Evolutionary conservation across 331 rosid genomes (phyloP).

Genomic region (Malus hybrid): DNA sequence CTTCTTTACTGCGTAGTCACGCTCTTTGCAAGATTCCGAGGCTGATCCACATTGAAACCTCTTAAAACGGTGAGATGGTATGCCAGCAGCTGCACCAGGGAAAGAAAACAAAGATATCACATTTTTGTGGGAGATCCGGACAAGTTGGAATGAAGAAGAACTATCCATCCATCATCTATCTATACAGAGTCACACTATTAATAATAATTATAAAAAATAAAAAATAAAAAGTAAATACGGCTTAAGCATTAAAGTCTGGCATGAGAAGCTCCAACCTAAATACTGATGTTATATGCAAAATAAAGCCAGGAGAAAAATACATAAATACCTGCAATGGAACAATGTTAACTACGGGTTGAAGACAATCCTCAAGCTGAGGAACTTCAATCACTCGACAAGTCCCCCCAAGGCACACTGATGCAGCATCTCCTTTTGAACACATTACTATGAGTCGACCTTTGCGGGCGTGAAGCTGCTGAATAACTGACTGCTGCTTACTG

Average conservation of each 20-base stretch:
- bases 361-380: conserved; percentile 91
- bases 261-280: no score
- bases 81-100: conserved; percentile 73
- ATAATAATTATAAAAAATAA: no score
- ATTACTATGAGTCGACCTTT: conserved; percentile 86
- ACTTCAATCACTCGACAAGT: conserved; percentile 81
- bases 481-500: conserved; percentile 99
- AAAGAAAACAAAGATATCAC: background rate
- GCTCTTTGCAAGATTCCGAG: conserved; percentile 97
- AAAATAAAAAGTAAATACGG: no score
- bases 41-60: conserved; percentile 92
- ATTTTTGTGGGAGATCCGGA: no score
- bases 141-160: no score
- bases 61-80: conserved; percentile 94
- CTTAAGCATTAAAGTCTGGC: no score
- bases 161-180: no score
- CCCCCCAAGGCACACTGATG: conserved; percentile 53
- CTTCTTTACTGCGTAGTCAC: conserved; percentile 63
- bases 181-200: no score
- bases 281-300: no score
- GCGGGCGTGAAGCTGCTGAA: conserved; percentile 98
- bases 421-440: conserved; percentile 89
- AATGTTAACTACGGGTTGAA: conserved; percentile 89
- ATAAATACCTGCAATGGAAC: conserved; percentile 77
- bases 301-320: background rate